Percentiles rank a stretch among this genome's conserved stretches.
Evolutionary conservation across 768 basidiomycete species (phyloP).

Genomic region (Sporobolomyces phaffii): DNA sequence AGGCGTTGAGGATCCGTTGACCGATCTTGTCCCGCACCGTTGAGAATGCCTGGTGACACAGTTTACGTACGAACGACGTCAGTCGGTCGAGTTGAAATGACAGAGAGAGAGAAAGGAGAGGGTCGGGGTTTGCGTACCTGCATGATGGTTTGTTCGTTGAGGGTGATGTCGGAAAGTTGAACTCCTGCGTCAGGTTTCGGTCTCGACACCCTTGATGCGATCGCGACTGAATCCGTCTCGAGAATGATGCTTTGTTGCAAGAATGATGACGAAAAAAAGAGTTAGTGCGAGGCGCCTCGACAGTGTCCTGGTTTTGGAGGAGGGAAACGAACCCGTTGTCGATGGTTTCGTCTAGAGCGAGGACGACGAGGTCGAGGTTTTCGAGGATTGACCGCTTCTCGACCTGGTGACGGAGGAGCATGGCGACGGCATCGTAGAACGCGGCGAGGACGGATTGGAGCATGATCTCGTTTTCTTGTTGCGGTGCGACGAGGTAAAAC

Average conservation of each 20-base stretch:
- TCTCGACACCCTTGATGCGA: constrained; percentile 85
- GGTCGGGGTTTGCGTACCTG: constrained; percentile 11
- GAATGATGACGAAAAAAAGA: too few relatives aligned
- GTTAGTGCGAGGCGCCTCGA: too few relatives aligned
- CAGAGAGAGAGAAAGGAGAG: background rate
- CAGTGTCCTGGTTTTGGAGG: too few relatives aligned
- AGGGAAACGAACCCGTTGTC: constrained; percentile 80
- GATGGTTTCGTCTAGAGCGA: constrained; percentile 93
- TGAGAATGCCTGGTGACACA: constrained; percentile 35
- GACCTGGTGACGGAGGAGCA: constrained; percentile 81
- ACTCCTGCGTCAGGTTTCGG: constrained; percentile 66
- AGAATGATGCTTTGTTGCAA: constrained; percentile 95
- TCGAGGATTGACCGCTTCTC: constrained; percentile 93
- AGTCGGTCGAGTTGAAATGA: background rate
- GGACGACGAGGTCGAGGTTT: constrained; percentile 82
- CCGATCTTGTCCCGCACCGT: constrained; percentile 40
- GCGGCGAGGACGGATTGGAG: constrained; percentile 75
- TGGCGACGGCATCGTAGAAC: constrained; percentile 74
- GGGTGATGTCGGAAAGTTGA: constrained; percentile 80
- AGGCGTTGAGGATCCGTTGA: constrained; percentile 24
- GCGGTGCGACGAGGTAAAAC: constrained; percentile 82
- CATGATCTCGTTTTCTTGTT: constrained; percentile 93
- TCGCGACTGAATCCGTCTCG: constrained; percentile 92
- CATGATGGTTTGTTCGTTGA: constrained; percentile 73
- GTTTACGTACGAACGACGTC: too few relatives aligned